phyloP scores from a whole-genome alignment of 176 grass and related monocot genomes.

The Rhynchospora pubera region DNA sequence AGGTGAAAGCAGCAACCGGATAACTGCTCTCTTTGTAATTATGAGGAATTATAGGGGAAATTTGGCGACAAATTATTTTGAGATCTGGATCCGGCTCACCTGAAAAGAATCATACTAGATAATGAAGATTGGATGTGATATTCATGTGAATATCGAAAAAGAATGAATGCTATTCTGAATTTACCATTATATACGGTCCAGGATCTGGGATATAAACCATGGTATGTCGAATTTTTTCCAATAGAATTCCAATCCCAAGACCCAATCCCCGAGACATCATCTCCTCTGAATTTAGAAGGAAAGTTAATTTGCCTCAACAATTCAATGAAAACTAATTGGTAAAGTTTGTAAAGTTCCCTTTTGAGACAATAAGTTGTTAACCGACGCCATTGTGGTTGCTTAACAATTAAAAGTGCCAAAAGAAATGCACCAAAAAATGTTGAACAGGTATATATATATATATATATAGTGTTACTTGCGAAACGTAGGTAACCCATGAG shows the following conservation, averaged over 20 bases:
- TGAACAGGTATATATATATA: not conserved
- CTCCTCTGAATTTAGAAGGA: conserved; percentile 77
- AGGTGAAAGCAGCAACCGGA: conserved; percentile 87
- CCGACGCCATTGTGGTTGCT: not conserved
- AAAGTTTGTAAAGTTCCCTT: not conserved
- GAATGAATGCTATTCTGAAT: not conserved
- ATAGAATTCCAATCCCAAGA: conserved; percentile 90
- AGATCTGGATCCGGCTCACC: conserved; percentile 90
- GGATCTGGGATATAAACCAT: conserved; percentile 89
- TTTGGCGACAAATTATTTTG: conserved; percentile 84
- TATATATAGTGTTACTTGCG: conserved; percentile 61
- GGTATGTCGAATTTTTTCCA: conserved; percentile 62
- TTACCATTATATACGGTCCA: conserved; percentile 90
- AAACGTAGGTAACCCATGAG: conserved; percentile 56
- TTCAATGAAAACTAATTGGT: not conserved
- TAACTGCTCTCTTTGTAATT: conserved; percentile 97
- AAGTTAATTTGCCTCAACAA: not conserved
- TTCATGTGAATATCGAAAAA: not conserved
- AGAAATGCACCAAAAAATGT: conserved; percentile 2
- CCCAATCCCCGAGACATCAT: conserved; percentile 75
- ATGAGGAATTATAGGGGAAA: conserved; percentile 94
- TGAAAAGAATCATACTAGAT: conserved; percentile 27
- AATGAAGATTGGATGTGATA: conserved; percentile 7
- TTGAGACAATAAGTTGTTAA: not conserved
- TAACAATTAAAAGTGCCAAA: not conserved